Evolutionary conservation across 495 filamentous ascomycete species (phyloP).

Genomic region (Chaetomium fimeti): DNA sequence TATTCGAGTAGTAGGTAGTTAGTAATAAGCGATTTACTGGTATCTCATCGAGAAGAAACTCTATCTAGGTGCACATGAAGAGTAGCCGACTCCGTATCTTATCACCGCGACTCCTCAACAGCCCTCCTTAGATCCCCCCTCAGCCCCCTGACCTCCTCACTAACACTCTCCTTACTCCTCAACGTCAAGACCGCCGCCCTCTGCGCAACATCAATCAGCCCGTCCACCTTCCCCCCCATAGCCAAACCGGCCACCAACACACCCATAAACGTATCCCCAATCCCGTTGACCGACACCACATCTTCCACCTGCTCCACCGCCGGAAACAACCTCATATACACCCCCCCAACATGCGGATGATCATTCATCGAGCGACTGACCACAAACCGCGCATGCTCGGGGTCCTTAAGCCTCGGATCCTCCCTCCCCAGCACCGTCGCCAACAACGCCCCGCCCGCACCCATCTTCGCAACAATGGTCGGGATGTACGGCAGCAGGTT

Average conservation of each 20-base stretch:
- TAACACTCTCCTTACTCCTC: slow-evolving; percentile 70
- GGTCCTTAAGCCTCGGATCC: slow-evolving; percentile 61
- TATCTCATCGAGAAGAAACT: background rate
- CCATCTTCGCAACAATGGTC: slow-evolving; percentile 80
- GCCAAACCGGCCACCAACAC: slow-evolving; percentile 67
- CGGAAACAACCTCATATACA: slow-evolving; percentile 81
- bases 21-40: background rate
- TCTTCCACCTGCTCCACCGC: slow-evolving; percentile 64
- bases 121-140: slow-evolving; percentile 35
- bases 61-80: background rate
- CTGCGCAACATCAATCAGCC: slow-evolving; percentile 61
- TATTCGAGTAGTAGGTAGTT: too few relatives aligned
- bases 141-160: slow-evolving; percentile 41
- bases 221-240: slow-evolving; percentile 48
- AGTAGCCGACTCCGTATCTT: background rate
- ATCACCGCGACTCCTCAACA: slow-evolving; percentile 20
- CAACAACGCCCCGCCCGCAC: slow-evolving; percentile 72
- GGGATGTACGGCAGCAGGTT: slow-evolving; percentile 86
- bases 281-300: slow-evolving; percentile 87
- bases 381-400: slow-evolving; percentile 64
- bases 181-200: slow-evolving; percentile 74
- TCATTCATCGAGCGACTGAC: slow-evolving; percentile 56
- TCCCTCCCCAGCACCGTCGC: slow-evolving; percentile 64
- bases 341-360: slow-evolving; percentile 63
- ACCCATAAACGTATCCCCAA: slow-evolving; percentile 89